Conservation (phyloP, 805 yeast species). For the Wickerhamomyces ciferrii region DNA sequence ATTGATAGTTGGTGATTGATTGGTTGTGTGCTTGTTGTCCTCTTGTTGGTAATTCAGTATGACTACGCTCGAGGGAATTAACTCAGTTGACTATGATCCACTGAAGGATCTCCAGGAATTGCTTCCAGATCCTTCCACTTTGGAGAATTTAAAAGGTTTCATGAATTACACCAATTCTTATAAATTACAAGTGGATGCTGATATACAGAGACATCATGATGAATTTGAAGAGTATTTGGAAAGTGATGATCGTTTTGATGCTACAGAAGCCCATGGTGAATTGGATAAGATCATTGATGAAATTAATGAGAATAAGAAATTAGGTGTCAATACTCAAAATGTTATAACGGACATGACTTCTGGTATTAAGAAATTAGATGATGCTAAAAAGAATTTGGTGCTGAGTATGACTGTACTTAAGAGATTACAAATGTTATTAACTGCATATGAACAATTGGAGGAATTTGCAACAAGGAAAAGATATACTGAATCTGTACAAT, state of each 20-base stretch:
- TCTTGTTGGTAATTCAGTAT: too few species aligned
- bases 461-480: slow-evolving; percentile 39
- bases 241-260: slow-evolving; percentile 15
- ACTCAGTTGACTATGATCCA: slow-evolving; percentile 45
- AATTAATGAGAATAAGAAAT: slow-evolving; percentile 39
- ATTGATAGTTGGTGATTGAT: too few species aligned
- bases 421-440: slow-evolving; percentile 79
- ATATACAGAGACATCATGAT: slow-evolving; percentile 34
- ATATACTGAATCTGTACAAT: slow-evolving; percentile 48
- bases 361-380: slow-evolving; percentile 74
- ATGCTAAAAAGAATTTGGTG: slow-evolving; percentile 78
- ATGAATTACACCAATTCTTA: slow-evolving; percentile 44
- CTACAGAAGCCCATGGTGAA: slow-evolving; percentile 15
- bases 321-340: slow-evolving; percentile 51
- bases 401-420: slow-evolving; percentile 82
- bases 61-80: slow-evolving; percentile 15
- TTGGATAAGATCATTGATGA: slow-evolving; percentile 35
- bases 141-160: slow-evolving; percentile 46
- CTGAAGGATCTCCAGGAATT: slow-evolving; percentile 43
- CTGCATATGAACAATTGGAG: slow-evolving; percentile 61
- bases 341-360: slow-evolving; percentile 68
- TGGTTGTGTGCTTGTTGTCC: too few species aligned
- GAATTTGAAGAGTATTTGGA: slow-evolving; percentile 25
- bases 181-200: slow-evolving; percentile 41
- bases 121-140: slow-evolving; percentile 44